Evolutionary conservation across 306 rosid species (phyloP), one percentile per base, ranked within the genome.

Genomic region (Trifolium repens): DNA sequence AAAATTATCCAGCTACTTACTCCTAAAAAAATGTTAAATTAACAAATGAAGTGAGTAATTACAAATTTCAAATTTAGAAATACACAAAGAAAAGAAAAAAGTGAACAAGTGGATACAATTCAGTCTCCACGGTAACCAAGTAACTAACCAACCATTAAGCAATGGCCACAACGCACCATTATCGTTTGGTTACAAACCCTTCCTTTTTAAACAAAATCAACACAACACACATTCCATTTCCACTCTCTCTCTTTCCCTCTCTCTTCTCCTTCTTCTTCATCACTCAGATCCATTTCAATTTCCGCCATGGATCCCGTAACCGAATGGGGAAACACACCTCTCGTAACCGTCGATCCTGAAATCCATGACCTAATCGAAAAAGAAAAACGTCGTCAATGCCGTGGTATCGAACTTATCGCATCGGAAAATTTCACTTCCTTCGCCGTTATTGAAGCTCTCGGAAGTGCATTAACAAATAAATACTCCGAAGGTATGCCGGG

Each of bases 401-500:
- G 92, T 2, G 98, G 98, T 11, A 91, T 94, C 84, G 98, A 94
- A 87, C 93, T 94, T 1, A 94, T 91, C 71, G 98, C 98, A 2
- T 94, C 98, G 0, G 97, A 94, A 57, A 94, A 94, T 26, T 94
- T 94, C 96, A 94, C 97, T 22, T 94, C 98, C 74, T 94, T 91
- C 76, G 97, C 97, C 10, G 97, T 94, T 44, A 91, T 94, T 10
- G 89, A 91, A 49, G 98, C 97, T 1, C 91, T 94, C 1, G 98
- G 98, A 3, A 85, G 91, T 47, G 93, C 98, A 75, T 76, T 94
- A 40, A 94, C 98, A 68, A 94, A 94, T 89, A 94, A 94, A 40
- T 94, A 94, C 90, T 94, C 97, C 1, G 98, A 94, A n/a, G 98
- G 98, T 8, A 84, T 94, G 89, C 98, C 98, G 2, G 98, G 97